Evolutionary conservation across 257 asterid genomes (phyloP), one percentile per base, ranked within the genome.

Genomic region (Plantago elongata): DNA sequence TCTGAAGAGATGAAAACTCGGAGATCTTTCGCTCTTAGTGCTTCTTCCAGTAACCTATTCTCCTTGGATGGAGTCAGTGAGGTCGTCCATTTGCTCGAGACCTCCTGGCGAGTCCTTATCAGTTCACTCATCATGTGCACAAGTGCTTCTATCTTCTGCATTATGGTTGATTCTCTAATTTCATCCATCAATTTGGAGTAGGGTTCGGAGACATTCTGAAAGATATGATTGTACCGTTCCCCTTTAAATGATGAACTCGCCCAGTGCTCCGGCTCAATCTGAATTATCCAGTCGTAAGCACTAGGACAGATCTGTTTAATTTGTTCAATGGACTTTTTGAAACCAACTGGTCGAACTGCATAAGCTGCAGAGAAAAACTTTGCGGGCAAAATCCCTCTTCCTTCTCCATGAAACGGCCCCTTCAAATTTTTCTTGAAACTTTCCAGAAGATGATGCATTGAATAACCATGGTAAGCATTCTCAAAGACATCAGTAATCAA

Each of bases 321-420:
- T 77, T 88, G 83, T 73, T 88, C 98, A 4, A 77, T 81, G 57
- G 67, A 69, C 68, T 73, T 82, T 40, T 72, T 83, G 74, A 83
- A 85, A 69, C 79, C 68, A 66, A 75, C 65, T 22, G 55, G 74
- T 40, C 96, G 84, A 69, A 81, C 78, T 22, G 96, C 79, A 59
- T 78, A 89, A 16, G 96, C 95, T 43, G 96, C 94, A 56, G 82
- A 83, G 63, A 90, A 57, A 55, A 90, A 64, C 67, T 74, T 82
- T 44, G 80, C 83, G 3, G 95, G 96, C 67, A 90, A 67, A 65
- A 86, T 80, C 43, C 86, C 91, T 72, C 85, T 75, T 69, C 94
- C 95, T 70, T 90, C 95, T 49, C 91, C 95, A 7, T 77, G 69
- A 72, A 90, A 84, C 27, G 96, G 96, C 51, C 96, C 96, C 76